Conservation (phyloP, 2,329 filamentous ascomycete genomes). For the Pseudogymnoascus sp. region DNA sequence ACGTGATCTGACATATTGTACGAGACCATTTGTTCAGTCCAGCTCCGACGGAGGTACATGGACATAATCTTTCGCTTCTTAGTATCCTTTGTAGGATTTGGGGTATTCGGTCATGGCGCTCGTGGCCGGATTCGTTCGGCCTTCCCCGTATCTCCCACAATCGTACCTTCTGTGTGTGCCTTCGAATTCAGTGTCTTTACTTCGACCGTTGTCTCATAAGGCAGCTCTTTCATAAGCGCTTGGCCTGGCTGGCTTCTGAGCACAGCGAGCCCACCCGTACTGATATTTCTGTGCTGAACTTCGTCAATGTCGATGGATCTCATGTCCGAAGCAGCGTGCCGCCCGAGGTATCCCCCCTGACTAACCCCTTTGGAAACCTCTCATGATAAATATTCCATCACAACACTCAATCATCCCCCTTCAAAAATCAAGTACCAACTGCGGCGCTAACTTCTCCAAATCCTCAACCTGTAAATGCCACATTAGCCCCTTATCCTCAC, state of each 20-base stretch:
- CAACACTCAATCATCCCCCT: background rate
- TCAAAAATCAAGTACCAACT: slow-evolving; percentile 80
- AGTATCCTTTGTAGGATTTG: background rate
- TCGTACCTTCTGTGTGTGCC: background rate
- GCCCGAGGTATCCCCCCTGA: background rate
- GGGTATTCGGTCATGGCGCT: background rate
- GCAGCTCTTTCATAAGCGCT: background rate
- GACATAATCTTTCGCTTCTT: background rate
- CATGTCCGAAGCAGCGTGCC: background rate
- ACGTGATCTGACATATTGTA: background rate
- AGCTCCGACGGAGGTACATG: background rate
- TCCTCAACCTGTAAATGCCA: slow-evolving; percentile 61
- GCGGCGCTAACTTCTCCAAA: slow-evolving; percentile 78
- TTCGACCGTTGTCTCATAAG: background rate
- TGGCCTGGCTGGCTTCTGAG: too few relatives aligned
- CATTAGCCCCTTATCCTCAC: background rate
- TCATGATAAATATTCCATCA: background rate
- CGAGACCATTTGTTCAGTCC: background rate
- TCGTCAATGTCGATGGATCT: background rate
- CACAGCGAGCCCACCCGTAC: background rate
- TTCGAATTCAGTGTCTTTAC: background rate
- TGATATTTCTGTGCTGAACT: background rate
- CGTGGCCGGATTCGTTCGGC: background rate
- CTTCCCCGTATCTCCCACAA: background rate
- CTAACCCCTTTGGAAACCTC: background rate